Conservation (phyloP, 495 filamentous ascomycete species). For the Aspergillus cristatus region DNA sequence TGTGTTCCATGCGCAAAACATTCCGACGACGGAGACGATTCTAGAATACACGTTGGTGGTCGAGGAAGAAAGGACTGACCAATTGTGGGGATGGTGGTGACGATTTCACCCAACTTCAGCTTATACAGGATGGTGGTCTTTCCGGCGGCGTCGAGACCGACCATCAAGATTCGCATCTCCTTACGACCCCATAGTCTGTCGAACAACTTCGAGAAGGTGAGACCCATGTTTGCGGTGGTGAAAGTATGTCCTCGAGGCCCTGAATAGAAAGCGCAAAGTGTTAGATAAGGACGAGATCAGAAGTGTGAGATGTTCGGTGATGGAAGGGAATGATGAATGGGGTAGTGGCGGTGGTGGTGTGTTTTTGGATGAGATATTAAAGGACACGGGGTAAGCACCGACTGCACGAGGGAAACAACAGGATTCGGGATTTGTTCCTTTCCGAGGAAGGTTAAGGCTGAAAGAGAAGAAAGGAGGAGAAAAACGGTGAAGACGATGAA, state of each 20-base stretch:
- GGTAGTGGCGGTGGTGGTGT: too few species aligned
- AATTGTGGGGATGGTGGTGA: conserved; percentile 98
- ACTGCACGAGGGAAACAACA: not conserved
- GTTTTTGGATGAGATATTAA: too few species aligned
- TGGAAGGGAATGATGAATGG: not conserved
- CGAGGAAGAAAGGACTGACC: conserved; percentile 55
- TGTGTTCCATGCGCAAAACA: not conserved
- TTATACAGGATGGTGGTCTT: conserved; percentile 99
- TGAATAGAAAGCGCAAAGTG: conserved; percentile 8
- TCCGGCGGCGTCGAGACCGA: conserved; percentile 96
- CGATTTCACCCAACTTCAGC: conserved; percentile 99
- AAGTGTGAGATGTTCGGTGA: conserved; percentile 1
- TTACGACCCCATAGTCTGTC: conserved; percentile 96
- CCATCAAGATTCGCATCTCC: conserved; percentile 99
- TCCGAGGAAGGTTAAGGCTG: not conserved
- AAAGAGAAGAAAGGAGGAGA: conserved; percentile 3
- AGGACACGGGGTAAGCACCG: not conserved
- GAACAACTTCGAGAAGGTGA: conserved; percentile 87
- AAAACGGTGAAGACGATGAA: conserved; percentile 8
- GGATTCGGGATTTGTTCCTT: not conserved
- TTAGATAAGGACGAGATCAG: conserved; percentile 12
- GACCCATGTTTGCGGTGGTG: conserved; percentile 73
- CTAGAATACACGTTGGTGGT: too few species aligned
- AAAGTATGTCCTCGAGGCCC: conserved; percentile 20
- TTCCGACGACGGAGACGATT: conserved; percentile 1